phyloP scores from a whole-genome alignment of 2,329 filamentous ascomycete genomes.

The Nigrospora sphaerica region DNA sequence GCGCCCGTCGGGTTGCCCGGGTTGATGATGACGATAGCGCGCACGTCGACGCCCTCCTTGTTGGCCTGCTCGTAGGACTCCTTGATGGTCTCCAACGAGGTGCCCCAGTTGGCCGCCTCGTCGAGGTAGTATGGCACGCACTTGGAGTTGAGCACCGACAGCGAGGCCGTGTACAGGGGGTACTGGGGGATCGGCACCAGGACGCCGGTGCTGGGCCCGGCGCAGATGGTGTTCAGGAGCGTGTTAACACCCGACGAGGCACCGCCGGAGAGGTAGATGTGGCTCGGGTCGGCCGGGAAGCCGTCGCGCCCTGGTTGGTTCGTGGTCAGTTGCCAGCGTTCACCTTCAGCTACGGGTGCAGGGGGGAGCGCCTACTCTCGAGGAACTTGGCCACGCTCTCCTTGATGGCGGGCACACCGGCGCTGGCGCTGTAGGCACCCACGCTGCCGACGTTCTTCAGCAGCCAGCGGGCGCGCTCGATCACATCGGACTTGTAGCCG shows the following conservation, averaged over 20 bases:
- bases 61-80: constrained; percentile 67
- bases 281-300: constrained; percentile 69
- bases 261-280: constrained; percentile 86
- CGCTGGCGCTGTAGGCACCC: constrained; percentile 92
- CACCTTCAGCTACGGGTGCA: not conserved
- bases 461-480: constrained; percentile 75
- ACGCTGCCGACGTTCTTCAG: constrained; percentile 82
- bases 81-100: constrained; percentile 73
- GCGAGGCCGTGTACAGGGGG: constrained; percentile 90
- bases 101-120: constrained; percentile 81
- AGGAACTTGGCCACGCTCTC: constrained; percentile 90
- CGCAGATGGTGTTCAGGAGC: constrained; percentile 82
- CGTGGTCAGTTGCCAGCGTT: constrained; percentile 6
- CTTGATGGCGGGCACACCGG: constrained; percentile 78
- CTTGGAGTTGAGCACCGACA: constrained; percentile 75
- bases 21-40: constrained; percentile 95
- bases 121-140: constrained; percentile 93
- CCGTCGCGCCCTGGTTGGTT: constrained; percentile 65
- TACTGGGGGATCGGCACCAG: constrained; percentile 97
- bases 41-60: constrained; percentile 73
- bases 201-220: constrained; percentile 68
- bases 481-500: constrained; percentile 84
- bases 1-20: constrained; percentile 95
- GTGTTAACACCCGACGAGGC: constrained; percentile 94
- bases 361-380: constrained; percentile 52